These are phyloP conservation scores for Podila clonocystis DNA, from an alignment of 192 early-diverging fungal species.

Conservation along the genomic window DNA sequence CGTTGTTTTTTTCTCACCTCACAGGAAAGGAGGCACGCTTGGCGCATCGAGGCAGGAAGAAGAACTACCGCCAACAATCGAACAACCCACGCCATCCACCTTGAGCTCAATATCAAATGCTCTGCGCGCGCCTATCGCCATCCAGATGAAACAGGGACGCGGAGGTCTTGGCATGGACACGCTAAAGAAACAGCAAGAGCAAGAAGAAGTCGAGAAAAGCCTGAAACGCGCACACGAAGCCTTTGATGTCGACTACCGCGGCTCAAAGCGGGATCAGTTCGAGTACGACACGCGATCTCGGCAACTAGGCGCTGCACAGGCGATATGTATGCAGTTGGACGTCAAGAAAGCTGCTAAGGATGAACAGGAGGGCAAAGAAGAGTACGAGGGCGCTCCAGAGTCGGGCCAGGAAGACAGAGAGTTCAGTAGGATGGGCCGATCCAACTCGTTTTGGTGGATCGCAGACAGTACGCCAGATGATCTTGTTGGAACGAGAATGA, in stretches of 20 bases:
- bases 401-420: not conserved
- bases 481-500: slow-evolving; percentile 24
- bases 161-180: slow-evolving; percentile 59
- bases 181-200: slow-evolving; percentile 35
- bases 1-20: not conserved
- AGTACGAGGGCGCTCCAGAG: not conserved
- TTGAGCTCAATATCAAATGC: not conserved
- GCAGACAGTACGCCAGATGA: slow-evolving; percentile 31
- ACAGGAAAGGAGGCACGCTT: slow-evolving; percentile 54
- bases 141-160: slow-evolving; percentile 50
- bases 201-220: slow-evolving; percentile 43
- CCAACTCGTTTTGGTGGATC: slow-evolving; percentile 50
- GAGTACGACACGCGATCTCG: slow-evolving; percentile 46
- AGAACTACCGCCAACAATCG: not conserved
- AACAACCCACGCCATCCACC: not conserved
- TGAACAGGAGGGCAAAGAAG: not conserved
- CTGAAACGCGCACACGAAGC: slow-evolving; percentile 22
- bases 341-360: slow-evolving; percentile 24
- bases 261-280: slow-evolving; percentile 30
- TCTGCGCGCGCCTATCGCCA: slow-evolving; percentile 20
- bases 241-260: slow-evolving; percentile 54
- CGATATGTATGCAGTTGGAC: slow-evolving; percentile 55
- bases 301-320: slow-evolving; percentile 46
- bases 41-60: slow-evolving; percentile 19
- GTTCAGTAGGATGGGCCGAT: slow-evolving; percentile 10